A percentile compares a stretch with the other conserved stretches of the same genome.
These are phyloP conservation scores for Glycyrrhiza uralensis DNA, from an alignment of 306 rosid genomes.

Conservation along the genomic window DNA sequence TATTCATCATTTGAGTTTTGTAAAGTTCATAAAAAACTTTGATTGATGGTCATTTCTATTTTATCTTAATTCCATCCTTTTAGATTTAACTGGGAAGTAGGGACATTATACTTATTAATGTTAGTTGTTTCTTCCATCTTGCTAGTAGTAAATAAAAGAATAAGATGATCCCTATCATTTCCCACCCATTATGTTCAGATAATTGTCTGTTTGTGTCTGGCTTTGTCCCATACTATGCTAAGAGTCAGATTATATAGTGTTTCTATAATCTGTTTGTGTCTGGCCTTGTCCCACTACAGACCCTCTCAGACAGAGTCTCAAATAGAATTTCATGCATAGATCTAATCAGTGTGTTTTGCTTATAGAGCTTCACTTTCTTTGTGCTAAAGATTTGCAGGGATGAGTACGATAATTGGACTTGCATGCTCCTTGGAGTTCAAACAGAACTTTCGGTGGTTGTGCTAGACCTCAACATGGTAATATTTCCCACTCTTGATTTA, in stretches of 20 bases:
- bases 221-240: neutral
- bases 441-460: slow-evolving; percentile 75
- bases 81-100: neutral
- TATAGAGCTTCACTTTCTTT: slow-evolving; percentile 25
- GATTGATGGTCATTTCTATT: neutral
- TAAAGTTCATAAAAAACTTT: neutral
- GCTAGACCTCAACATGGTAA: slow-evolving; percentile 87
- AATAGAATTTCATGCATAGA: neutral
- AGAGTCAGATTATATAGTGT: neutral
- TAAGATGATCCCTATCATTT: neutral
- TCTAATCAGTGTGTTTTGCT: neutral
- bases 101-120: neutral
- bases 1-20: neutral
- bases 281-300: neutral
- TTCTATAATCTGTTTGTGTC: slow-evolving; percentile 8
- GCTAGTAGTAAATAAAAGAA: neutral
- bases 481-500: slow-evolving; percentile 9
- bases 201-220: neutral
- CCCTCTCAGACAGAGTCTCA: neutral
- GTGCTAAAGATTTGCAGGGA: slow-evolving; percentile 67
- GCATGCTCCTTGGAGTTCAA: slow-evolving; percentile 81
- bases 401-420: slow-evolving; percentile 69
- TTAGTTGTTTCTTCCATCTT: neutral
- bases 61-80: neutral
- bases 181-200: neutral